Percentiles rank a stretch among this genome's conserved stretches.
phyloP scores from a whole-genome alignment of 1,284 basidiomycete genomes.

The Takashimella koratensis region DNA sequence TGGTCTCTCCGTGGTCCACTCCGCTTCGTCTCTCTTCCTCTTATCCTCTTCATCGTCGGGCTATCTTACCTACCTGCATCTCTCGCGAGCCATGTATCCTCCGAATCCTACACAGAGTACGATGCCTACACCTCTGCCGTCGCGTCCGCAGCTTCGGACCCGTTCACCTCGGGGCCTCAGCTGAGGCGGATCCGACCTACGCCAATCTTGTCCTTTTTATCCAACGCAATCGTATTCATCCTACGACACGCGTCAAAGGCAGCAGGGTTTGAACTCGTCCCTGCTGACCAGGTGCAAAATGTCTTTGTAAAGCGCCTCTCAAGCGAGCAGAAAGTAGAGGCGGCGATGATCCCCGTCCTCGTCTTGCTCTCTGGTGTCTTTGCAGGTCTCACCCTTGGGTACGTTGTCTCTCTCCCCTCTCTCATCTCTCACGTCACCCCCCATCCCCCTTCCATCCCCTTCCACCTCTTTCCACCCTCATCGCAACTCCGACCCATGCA shows the following conservation, averaged over 20 bases:
- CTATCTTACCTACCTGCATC: neutral
- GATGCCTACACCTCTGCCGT: neutral
- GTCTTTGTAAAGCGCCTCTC: conserved; percentile 2
- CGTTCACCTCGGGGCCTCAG: neutral
- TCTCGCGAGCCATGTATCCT: neutral
- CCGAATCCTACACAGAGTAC: neutral
- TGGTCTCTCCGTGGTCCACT: neutral
- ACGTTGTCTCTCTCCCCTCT: too few species aligned
- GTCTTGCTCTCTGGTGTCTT: conserved; percentile 59
- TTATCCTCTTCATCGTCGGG: neutral
- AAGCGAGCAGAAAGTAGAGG: conserved; percentile 26
- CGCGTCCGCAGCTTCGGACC: neutral
- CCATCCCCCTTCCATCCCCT: neutral
- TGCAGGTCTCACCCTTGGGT: conserved; percentile 53
- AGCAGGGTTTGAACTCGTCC: conserved; percentile 5
- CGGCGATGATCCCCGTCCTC: conserved; percentile 57
- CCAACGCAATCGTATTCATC: neutral
- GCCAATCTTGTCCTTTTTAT: neutral
- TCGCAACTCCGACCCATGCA: too few species aligned
- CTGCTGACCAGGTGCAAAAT: neutral
- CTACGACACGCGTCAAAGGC: neutral
- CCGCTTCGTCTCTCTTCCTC: neutral
- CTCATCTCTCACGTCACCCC: neutral
- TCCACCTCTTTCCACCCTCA: neutral
- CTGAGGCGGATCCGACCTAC: neutral